Evolutionary conservation across 331 rosid genomes (phyloP), one percentile per base, ranked within the genome.

Genomic region (Arachis monticola): DNA sequence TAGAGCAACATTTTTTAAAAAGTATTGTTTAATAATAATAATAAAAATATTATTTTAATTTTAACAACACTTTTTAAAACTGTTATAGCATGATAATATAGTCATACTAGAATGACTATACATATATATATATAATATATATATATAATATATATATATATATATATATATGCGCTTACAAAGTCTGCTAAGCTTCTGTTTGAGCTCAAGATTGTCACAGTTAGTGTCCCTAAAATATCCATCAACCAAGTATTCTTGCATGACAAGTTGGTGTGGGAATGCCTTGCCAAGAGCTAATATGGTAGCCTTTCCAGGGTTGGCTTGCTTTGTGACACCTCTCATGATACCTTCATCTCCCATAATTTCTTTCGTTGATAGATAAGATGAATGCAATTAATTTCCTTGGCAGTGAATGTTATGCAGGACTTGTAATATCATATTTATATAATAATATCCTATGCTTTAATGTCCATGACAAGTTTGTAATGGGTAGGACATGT

Each of bases 231-330:
- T 88, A 81, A 94, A 94, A 77, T 94, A 94, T 42, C 97, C 92
- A 44, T 94, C 97, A 57, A 94, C 97, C 35, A 94, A 84, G 67
- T 82, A 94, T 41, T 94, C 99, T 78, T 92, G 99, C 91, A 90
- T 88, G 53, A 92, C 93, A 69, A 92, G 95, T 77, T 94, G 98
- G 73, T 88, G 97, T 70, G 98, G 98, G 75, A 94, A 91, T 48
- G 97, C 99, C 73, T 92, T 94, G 44, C 99, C 97, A 69, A 94
- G 93, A 78, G 97, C 93, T 71, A 94, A 64, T 66, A 94, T 87
- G 4, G 90, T 86, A 14, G 99, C 97, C 64, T 79, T 92, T 1
- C 94, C 87, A 0, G 87, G 83, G 62, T 42, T 85, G 53, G 85
- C 80, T 60, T 81, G 77, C 83, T 71, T 86, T 76, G 78, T 60